A percentile compares a stretch with the other conserved stretches of the same genome.
Evolutionary conservation across 148 eudicot species (phyloP).

Genomic region (Diospyros lotus): DNA sequence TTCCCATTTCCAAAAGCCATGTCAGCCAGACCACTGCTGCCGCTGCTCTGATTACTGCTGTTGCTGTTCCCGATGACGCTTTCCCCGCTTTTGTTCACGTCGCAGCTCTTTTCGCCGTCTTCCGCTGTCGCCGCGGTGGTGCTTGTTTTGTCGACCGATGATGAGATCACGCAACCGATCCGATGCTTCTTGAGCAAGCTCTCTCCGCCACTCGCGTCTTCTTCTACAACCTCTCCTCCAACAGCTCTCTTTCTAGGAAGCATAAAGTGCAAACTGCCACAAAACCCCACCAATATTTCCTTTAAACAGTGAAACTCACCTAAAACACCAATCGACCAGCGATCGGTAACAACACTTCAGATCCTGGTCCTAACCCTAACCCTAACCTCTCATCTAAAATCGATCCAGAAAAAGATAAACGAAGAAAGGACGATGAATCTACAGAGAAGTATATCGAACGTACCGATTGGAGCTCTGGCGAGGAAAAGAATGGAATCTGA

Average conservation of each 20-base stretch:
- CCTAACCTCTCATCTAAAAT: conserved; percentile 22
- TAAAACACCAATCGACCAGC: conserved; percentile 20
- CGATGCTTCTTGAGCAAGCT: conserved; percentile 41
- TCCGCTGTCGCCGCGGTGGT: conserved; percentile 3
- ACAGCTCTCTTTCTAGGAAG: conserved; percentile 73
- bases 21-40: conserved; percentile 15
- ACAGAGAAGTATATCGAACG: conserved; percentile 17
- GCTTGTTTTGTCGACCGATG: conserved; percentile 1
- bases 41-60: conserved; percentile 4
- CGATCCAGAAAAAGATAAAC: conserved; percentile 16
- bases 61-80: background rate
- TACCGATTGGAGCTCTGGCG: conserved; percentile 37
- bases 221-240: conserved; percentile 45
- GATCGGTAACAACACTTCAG: conserved; percentile 22
- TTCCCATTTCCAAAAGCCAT: conserved; percentile 38
- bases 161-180: conserved; percentile 19
- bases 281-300: conserved; percentile 24
- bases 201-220: conserved; percentile 10
- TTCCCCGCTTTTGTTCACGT: background rate
- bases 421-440: conserved; percentile 7
- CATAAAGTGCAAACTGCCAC: conserved; percentile 67
- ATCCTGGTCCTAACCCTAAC: conserved; percentile 30
- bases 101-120: conserved; percentile 7
- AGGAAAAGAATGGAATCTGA: conserved; percentile 9
- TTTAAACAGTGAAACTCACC: conserved; percentile 17